Evolutionary conservation across 805 yeast species (phyloP).

Genomic region (Ogataea degrootiae): DNA sequence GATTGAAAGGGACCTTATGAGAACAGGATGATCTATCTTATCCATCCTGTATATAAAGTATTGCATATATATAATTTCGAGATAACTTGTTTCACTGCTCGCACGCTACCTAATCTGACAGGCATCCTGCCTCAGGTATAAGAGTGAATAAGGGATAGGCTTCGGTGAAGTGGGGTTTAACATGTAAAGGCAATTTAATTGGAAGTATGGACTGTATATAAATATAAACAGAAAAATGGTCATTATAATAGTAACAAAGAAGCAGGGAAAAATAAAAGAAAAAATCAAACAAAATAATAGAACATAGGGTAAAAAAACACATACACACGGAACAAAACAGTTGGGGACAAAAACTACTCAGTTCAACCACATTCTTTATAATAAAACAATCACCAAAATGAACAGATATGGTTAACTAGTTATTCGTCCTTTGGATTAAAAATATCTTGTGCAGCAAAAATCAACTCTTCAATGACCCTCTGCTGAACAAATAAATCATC

Average conservation of each 20-base stretch:
- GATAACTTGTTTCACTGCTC: too few relatives aligned
- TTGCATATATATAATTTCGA: too few relatives aligned
- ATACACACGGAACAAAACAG: neutral
- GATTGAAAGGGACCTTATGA: too few relatives aligned
- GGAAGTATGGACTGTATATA: too few relatives aligned
- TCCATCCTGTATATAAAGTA: too few relatives aligned
- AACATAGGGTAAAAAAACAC: neutral
- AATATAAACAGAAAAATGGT: too few relatives aligned
- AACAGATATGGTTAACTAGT: neutral
- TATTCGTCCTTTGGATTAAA: slow-evolving; percentile 32
- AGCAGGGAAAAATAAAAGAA: neutral
- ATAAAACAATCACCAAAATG: neutral
- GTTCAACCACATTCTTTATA: neutral
- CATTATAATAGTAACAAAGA: neutral
- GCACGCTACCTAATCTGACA: too few relatives aligned
- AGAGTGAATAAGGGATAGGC: too few relatives aligned
- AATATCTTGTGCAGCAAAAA: slow-evolving; percentile 79
- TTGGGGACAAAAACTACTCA: neutral
- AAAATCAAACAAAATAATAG: neutral
- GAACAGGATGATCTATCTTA: too few relatives aligned
- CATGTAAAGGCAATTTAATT: too few relatives aligned
- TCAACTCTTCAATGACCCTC: slow-evolving; percentile 81
- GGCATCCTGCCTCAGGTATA: too few relatives aligned
- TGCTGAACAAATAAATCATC: slow-evolving; percentile 36
- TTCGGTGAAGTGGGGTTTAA: too few relatives aligned